Evolutionary conservation across 805 yeast species (phyloP).

Genomic region (Saccharomyces eubayanus): DNA sequence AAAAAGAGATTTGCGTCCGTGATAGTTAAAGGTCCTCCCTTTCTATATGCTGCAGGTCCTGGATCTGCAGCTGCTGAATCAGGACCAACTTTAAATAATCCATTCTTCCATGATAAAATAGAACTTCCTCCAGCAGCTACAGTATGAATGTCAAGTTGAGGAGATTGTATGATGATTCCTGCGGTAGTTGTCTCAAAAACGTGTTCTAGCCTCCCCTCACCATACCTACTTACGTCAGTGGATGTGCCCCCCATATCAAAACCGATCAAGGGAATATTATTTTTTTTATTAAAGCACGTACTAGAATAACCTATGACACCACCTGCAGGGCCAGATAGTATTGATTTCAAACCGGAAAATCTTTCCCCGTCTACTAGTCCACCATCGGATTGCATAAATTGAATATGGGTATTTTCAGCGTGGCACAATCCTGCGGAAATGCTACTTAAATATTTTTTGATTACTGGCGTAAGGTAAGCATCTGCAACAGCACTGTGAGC

Average conservation of each 20-base stretch:
- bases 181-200: conserved; percentile 80
- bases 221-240: conserved; percentile 73
- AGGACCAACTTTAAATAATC: conserved; percentile 75
- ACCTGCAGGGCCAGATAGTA: conserved; percentile 94
- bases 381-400: conserved; percentile 96
- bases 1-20: conserved; percentile 75
- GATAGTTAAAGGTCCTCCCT: conserved; percentile 75
- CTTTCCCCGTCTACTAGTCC: conserved; percentile 78
- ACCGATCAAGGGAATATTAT: conserved; percentile 59
- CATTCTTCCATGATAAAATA: conserved; percentile 56
- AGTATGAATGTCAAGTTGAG: conserved; percentile 73
- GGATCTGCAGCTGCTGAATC: conserved; percentile 85
- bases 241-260: conserved; percentile 92
- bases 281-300: conserved; percentile 59
- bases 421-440: conserved; percentile 55
- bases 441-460: conserved; percentile 51
- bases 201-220: conserved; percentile 62
- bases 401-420: conserved; percentile 42
- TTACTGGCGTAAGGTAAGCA: conserved; percentile 76
- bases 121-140: conserved; percentile 87
- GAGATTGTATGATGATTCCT: conserved; percentile 75
- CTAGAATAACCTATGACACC: conserved; percentile 91
- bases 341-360: conserved; percentile 83
- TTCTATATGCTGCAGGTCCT: conserved; percentile 81
- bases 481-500: conserved; percentile 75